Percentiles rank a stretch among this genome's conserved stretches.
These are phyloP conservation scores for Fusarium sterilihyphosum DNA, from an alignment of 2,329 filamentous ascomycete genomes.

Conservation along the genomic window DNA sequence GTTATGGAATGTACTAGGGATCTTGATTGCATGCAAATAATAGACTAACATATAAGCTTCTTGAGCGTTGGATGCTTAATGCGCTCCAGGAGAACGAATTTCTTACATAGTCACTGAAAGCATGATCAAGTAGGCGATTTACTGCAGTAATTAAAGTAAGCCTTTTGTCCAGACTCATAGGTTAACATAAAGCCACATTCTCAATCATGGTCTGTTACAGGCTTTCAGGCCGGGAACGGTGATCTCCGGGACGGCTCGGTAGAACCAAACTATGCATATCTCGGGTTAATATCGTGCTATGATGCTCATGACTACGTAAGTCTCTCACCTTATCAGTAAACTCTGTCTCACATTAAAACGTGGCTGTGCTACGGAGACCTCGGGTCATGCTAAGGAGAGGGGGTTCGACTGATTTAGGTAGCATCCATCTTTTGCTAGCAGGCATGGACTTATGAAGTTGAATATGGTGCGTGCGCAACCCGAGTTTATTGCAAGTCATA, in stretches of 20 bases:
- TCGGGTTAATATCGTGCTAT: background rate
- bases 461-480: background rate
- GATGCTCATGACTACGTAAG: background rate
- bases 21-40: background rate
- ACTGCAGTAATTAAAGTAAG: background rate
- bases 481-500: background rate
- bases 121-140: background rate
- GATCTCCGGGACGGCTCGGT: background rate
- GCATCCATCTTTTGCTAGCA: background rate
- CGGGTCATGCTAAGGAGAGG: background rate
- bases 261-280: background rate
- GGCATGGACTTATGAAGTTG: background rate
- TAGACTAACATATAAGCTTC: background rate
- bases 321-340: background rate
- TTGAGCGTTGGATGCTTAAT: background rate
- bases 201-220: background rate
- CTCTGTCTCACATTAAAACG: background rate
- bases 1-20: background rate
- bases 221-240: background rate
- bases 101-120: background rate
- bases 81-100: background rate
- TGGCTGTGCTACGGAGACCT: background rate
- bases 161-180: background rate
- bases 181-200: background rate
- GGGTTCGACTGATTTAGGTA: background rate